Percentiles rank a stretch among this genome's conserved stretches.
phyloP scores from a whole-genome alignment of 148 eudicot genomes.

The Oxyria digyna region DNA sequence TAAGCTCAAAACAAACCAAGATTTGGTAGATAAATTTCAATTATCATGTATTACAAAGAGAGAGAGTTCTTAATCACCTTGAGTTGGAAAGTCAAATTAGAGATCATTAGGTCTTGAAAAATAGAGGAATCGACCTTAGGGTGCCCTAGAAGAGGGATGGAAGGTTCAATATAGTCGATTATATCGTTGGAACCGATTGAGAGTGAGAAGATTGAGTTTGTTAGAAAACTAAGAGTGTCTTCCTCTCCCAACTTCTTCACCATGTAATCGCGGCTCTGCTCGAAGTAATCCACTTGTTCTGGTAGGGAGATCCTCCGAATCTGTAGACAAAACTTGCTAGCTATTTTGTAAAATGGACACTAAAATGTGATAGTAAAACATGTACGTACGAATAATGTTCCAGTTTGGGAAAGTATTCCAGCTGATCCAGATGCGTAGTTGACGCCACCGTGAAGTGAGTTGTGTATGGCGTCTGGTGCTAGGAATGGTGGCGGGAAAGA shows the following conservation, averaged over 20 bases:
- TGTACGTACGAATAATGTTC: slow-evolving; percentile 32
- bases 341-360: too few species aligned
- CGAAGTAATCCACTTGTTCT: slow-evolving; percentile 38
- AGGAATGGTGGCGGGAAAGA: slow-evolving; percentile 42
- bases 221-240: slow-evolving; percentile 13
- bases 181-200: slow-evolving; percentile 57
- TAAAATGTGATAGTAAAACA: too few species aligned
- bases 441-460: slow-evolving; percentile 23
- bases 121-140: slow-evolving; percentile 21
- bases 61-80: slow-evolving; percentile 45
- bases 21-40: too few species aligned
- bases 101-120: slow-evolving; percentile 43
- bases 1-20: background rate
- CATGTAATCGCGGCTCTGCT: slow-evolving; percentile 34
- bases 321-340: too few species aligned
- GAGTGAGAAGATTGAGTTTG: slow-evolving; percentile 34
- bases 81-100: slow-evolving; percentile 48
- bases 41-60: too few species aligned
- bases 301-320: slow-evolving; percentile 39
- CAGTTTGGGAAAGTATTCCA: slow-evolving; percentile 47
- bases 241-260: slow-evolving; percentile 30
- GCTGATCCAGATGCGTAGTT: slow-evolving; percentile 70
- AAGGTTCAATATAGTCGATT: slow-evolving; percentile 38
- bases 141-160: slow-evolving; percentile 25
- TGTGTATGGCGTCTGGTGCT: slow-evolving; percentile 27